Conservation (phyloP, 257 asterid genomes). For the Solanum chiquidenum region DNA sequence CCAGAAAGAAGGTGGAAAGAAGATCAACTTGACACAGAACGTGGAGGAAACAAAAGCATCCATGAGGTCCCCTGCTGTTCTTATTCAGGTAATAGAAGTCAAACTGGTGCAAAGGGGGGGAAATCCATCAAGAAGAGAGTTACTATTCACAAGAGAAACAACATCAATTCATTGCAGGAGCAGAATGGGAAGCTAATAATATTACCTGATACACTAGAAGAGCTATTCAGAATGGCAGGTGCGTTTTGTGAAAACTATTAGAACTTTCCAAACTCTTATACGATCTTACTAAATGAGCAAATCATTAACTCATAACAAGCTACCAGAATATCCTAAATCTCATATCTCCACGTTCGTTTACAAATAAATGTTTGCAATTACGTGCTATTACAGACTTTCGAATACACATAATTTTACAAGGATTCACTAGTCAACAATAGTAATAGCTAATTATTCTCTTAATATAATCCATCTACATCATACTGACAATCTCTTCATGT, state of each 20-base stretch:
- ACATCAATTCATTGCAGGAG: constrained; percentile 16
- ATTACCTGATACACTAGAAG: constrained; percentile 62
- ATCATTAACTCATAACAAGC: neutral
- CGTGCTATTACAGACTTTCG: neutral
- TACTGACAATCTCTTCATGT: neutral
- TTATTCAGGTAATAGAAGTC: constrained; percentile 8
- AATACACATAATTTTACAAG: neutral
- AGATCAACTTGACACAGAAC: constrained; percentile 28
- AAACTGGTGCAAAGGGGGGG: constrained; percentile 11
- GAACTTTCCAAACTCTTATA: neutral
- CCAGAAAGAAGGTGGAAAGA: neutral
- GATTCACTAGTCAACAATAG: neutral
- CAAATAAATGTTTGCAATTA: neutral
- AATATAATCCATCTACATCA: neutral
- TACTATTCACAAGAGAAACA: constrained; percentile 50
- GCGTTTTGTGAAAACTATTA: neutral
- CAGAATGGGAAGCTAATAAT: constrained; percentile 33
- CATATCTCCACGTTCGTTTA: neutral
- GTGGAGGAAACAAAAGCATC: constrained; percentile 24
- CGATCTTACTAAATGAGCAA: neutral
- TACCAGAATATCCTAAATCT: neutral
- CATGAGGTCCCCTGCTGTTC: constrained; percentile 13
- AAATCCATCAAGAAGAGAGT: constrained; percentile 48
- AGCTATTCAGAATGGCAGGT: constrained; percentile 62
- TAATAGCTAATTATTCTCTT: neutral